A percentile compares a stretch with the other conserved stretches of the same genome.
These are phyloP conservation scores for Candida yuanshanica DNA, from an alignment of 805 yeast species.

Conservation along the genomic window DNA sequence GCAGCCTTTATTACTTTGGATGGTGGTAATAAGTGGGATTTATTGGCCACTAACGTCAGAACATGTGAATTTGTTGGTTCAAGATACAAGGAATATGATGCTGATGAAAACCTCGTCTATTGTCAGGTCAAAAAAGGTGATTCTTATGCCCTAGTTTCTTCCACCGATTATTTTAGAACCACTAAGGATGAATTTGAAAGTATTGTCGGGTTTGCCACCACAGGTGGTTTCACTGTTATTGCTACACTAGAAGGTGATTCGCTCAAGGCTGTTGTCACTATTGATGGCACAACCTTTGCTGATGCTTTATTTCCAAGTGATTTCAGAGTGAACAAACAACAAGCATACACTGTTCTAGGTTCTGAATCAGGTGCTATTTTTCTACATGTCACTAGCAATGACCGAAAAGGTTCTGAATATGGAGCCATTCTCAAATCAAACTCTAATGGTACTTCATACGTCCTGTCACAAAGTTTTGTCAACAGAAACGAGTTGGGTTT, in stretches of 20 bases:
- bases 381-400: conserved; percentile 72
- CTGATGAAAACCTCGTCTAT: conserved; percentile 46
- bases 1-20: conserved; percentile 59
- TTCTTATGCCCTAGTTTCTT: conserved; percentile 25
- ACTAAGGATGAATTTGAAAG: conserved; percentile 43
- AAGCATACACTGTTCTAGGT: conserved; percentile 77
- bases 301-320: conserved; percentile 72
- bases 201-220: conserved; percentile 69
- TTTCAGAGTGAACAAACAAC: conserved; percentile 53
- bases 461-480: conserved; percentile 61
- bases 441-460: conserved; percentile 86
- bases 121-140: conserved; percentile 47
- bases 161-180: conserved; percentile 17
- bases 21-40: conserved; percentile 57
- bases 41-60: conserved; percentile 43
- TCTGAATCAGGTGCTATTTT: conserved; percentile 69
- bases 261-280: conserved; percentile 65
- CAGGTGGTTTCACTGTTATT: conserved; percentile 65
- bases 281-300: conserved; percentile 75
- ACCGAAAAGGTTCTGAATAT: conserved; percentile 45
- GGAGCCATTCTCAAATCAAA: conserved; percentile 86
- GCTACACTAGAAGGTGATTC: conserved; percentile 52
- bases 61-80: conserved; percentile 63
- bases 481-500: conserved; percentile 70
- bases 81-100: conserved; percentile 33